A percentile compares a stretch with the other conserved stretches of the same genome.
These are phyloP conservation scores for Herpomyces periplanetae DNA, from an alignment of 2,329 filamentous ascomycete species.

Conservation along the genomic window DNA sequence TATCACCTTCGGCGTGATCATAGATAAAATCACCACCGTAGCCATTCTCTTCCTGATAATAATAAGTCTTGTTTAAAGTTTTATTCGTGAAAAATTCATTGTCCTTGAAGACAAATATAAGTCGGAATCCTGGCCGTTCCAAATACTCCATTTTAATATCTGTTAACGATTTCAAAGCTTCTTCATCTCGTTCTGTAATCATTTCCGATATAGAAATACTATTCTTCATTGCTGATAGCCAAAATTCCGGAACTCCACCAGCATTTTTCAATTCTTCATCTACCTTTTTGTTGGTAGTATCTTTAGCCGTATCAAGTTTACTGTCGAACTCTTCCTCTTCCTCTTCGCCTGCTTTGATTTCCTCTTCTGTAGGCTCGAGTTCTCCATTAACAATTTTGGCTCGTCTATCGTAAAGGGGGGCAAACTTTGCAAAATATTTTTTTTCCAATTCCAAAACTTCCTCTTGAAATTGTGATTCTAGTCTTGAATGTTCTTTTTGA, in stretches of 20 bases:
- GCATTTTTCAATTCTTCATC: slow-evolving; percentile 15
- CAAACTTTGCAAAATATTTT: slow-evolving; percentile 98
- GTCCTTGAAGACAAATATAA: slow-evolving; percentile 82
- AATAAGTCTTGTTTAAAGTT: slow-evolving; percentile 88
- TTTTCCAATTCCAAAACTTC: slow-evolving; percentile 94
- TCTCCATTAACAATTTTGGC: slow-evolving; percentile 61
- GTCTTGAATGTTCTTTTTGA: slow-evolving; percentile 91
- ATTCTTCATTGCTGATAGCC: slow-evolving; percentile 99
- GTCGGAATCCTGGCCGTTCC: slow-evolving; percentile 81
- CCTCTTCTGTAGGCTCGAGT: slow-evolving; percentile 45
- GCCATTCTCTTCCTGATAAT: slow-evolving; percentile 90
- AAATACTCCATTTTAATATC: slow-evolving; percentile 98
- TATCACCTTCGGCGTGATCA: slow-evolving; percentile 87
- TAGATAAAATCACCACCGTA: slow-evolving; percentile 99
- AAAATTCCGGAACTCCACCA: slow-evolving; percentile 98
- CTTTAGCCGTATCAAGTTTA: slow-evolving; percentile 15
- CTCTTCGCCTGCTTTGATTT: slow-evolving; percentile 52
- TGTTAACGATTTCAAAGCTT: slow-evolving; percentile 47
- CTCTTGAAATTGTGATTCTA: slow-evolving; percentile 92
- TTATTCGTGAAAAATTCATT: slow-evolving; percentile 97
- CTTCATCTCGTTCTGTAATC: slow-evolving; percentile 91
- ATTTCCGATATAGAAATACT: slow-evolving; percentile 85
- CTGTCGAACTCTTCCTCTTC: slow-evolving; percentile 27
- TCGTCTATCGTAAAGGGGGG: slow-evolving; percentile 79
- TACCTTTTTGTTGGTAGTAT: slow-evolving; percentile 10